Percentiles rank a stretch among this genome's conserved stretches.
Evolutionary conservation across 2,329 filamentous ascomycete genomes (phyloP).

Genomic region (Pseudocercospora fijiensis): DNA sequence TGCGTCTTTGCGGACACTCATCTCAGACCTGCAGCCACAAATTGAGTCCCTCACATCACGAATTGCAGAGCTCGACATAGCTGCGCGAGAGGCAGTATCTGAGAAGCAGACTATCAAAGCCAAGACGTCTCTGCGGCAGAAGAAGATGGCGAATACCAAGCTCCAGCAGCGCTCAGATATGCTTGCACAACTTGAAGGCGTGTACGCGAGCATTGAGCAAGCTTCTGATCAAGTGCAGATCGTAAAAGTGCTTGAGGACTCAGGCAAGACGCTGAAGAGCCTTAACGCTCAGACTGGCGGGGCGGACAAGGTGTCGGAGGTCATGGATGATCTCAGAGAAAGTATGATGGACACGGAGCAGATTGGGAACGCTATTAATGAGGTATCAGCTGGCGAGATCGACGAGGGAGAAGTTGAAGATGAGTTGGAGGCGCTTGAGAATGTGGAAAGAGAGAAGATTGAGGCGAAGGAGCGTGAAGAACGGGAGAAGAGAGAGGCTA

Average conservation of each 20-base stretch:
- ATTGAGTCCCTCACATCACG: conserved; percentile 63
- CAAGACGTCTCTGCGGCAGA: conserved; percentile 74
- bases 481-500: conserved; percentile 44
- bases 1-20: conserved; percentile 73
- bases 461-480: conserved; percentile 76
- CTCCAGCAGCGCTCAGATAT: conserved; percentile 70
- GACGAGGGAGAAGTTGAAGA: conserved; percentile 86
- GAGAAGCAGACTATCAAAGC: conserved; percentile 74
- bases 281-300: conserved; percentile 79
- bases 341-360: conserved; percentile 83
- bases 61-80: conserved; percentile 50
- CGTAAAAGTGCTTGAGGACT: conserved; percentile 77
- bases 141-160: conserved; percentile 75
- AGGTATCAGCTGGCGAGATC: conserved; percentile 52
- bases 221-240: conserved; percentile 82
- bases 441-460: conserved; percentile 44
- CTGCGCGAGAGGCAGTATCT: conserved; percentile 68
- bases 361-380: conserved; percentile 72
- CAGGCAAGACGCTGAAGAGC: conserved; percentile 66
- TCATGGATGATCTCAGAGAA: conserved; percentile 71
- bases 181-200: conserved; percentile 77
- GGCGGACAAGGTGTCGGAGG: conserved; percentile 69
- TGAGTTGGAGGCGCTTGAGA: conserved; percentile 76
- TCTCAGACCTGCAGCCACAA: conserved; percentile 64
- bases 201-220: conserved; percentile 79